Evolutionary conservation across 2,329 filamentous ascomycete species (phyloP).

Genomic region (Cladosporium sp.): DNA sequence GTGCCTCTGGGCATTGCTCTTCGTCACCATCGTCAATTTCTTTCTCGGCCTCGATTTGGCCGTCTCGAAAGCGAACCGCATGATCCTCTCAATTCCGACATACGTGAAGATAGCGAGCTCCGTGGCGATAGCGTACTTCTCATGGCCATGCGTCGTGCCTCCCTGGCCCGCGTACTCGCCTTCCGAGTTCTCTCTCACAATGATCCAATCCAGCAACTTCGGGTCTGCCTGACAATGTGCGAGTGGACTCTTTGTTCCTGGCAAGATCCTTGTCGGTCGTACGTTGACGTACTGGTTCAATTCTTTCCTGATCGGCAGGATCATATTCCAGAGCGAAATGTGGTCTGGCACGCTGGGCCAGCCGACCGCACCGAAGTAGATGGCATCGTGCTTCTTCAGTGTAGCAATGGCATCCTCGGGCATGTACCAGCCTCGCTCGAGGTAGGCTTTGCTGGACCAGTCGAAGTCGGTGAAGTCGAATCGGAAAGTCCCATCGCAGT

Average conservation of each 20-base stretch:
- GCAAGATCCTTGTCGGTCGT: slow-evolving; percentile 47
- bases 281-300: slow-evolving; percentile 68
- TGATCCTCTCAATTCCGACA: slow-evolving; percentile 44
- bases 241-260: slow-evolving; percentile 39
- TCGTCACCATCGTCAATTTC: slow-evolving; percentile 49
- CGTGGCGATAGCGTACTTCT: slow-evolving; percentile 39
- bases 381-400: slow-evolving; percentile 50
- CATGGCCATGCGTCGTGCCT: slow-evolving; percentile 40
- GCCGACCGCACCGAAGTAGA: slow-evolving; percentile 59
- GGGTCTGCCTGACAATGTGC: slow-evolving; percentile 31
- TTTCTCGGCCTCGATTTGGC: slow-evolving; percentile 40
- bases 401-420: slow-evolving; percentile 48
- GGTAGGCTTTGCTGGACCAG: slow-evolving; percentile 47
- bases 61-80: slow-evolving; percentile 46
- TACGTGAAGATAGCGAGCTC: slow-evolving; percentile 46
- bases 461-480: slow-evolving; percentile 52
- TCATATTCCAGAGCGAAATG: slow-evolving; percentile 63
- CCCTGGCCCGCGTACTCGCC: slow-evolving; percentile 48
- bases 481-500: slow-evolving; percentile 40
- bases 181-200: slow-evolving; percentile 46
- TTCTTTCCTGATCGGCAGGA: slow-evolving; percentile 63
- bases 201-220: slow-evolving; percentile 44
- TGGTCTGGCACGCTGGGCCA: slow-evolving; percentile 63
- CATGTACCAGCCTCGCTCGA: slow-evolving; percentile 51
- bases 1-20: slow-evolving; percentile 46